Evolutionary conservation across 2,329 filamentous ascomycete genomes (phyloP), one percentile per base, ranked within the genome.

Genomic region (Arachnomyces sp.): DNA sequence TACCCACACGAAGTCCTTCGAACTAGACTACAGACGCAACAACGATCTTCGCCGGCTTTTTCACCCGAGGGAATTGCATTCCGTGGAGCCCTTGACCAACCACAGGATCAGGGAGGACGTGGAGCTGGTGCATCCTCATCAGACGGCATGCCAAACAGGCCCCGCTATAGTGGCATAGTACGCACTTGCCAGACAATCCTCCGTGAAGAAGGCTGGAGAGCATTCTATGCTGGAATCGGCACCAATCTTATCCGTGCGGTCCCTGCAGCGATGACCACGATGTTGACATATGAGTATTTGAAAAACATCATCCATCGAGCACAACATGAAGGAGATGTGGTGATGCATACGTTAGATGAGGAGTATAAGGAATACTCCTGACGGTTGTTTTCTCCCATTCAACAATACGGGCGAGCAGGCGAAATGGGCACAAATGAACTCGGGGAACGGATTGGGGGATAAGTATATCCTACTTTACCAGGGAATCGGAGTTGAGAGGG

Each of bases 1-100:
- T 98, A 98, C 59, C 92, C 92, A 1, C 92, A 98, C 59, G 92
- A 98, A 65, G 92, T 98, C 13, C 81, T 98, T 38, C 81, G 92
- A 33, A 98, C 92, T 36, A 76, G 92, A 43, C 68, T 98, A 42
- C 92, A 98, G 64, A 98, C 92, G 1, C 92, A 98, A 60, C 81
- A 92, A 55, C 76, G 88, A 45, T 79, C 82, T 3, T 67, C 46
- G 9, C 63, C 63, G 4, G 55, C 55, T 4, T 40, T 54, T 18
- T 63, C 71, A 13, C 66, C 72, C 15, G 72, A 77, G 48, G 72
- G 72, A 34, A 66, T 77, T 30, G 58, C 70, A 3, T 73, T 71
- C 51, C 53, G 65, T 20, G 64, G 60, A 18, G 60, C 58, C 20
- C 32, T 64, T 34, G 52, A 62, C 30, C 55, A 60, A 35, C 54